These are phyloP conservation scores for Chaetomiaceae sp. DNA, from an alignment of 2,329 filamentous ascomycete species.

Conservation along the genomic window DNA sequence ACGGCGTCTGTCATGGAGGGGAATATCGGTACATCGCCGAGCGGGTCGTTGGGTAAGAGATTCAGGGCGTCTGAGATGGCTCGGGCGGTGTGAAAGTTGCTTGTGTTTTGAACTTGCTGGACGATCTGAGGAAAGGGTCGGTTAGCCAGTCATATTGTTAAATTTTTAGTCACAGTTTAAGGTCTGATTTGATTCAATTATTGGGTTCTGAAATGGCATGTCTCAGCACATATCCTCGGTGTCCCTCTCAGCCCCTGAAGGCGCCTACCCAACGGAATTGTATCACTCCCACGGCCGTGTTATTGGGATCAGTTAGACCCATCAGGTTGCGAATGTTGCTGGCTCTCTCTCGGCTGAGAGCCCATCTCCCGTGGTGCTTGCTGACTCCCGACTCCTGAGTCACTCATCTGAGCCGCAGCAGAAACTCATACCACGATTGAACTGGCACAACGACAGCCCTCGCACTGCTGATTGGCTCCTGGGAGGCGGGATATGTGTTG, in stretches of 20 bases:
- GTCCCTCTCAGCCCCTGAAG: too few relatives aligned
- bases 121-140: too few relatives aligned
- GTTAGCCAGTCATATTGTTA: too few relatives aligned
- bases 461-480: neutral
- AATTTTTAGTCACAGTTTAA: too few relatives aligned
- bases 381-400: neutral
- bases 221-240: too few relatives aligned
- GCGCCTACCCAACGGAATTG: too few relatives aligned
- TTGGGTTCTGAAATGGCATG: too few relatives aligned
- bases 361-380: neutral
- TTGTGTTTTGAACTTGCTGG: too few relatives aligned
- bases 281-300: conserved; percentile 2
- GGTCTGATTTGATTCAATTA: too few relatives aligned
- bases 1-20: neutral
- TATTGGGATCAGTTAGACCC: neutral
- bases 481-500: neutral
- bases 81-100: too few relatives aligned
- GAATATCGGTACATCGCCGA: neutral
- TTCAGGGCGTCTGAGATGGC: neutral
- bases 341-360: conserved; percentile 6
- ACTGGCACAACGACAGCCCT: neutral
- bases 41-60: neutral
- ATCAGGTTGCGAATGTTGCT: neutral
- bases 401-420: neutral
- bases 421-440: too few relatives aligned